Conservation (phyloP, 2,329 filamentous ascomycete genomes). For the Fusarium ambrosium region DNA sequence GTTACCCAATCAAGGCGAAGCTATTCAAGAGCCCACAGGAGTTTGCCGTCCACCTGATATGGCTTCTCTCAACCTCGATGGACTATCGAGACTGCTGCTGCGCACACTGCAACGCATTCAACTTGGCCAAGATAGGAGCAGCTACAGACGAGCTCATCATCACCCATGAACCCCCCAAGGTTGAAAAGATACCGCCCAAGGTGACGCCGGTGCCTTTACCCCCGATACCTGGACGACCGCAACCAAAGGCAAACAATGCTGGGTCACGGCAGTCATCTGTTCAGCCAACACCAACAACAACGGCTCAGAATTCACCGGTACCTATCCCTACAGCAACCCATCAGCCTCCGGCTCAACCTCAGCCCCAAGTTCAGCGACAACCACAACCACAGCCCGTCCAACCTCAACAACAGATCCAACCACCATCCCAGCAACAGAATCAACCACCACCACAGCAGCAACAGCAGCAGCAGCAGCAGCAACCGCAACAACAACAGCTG, state of each 20-base stretch:
- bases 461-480: conserved; percentile 12
- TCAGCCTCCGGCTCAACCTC: conserved; percentile 19
- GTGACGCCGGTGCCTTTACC: conserved; percentile 56
- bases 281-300: conserved; percentile 32
- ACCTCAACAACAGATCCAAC: conserved; percentile 22
- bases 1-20: conserved; percentile 63
- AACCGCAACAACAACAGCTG: conserved; percentile 5
- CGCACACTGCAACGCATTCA: conserved; percentile 60
- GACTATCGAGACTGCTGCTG: conserved; percentile 66
- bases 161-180: conserved; percentile 39
- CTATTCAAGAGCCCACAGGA: conserved; percentile 67
- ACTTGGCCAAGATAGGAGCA: conserved; percentile 39
- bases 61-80: conserved; percentile 63
- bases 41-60: conserved; percentile 65
- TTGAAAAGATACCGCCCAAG: conserved; percentile 47
- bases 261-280: conserved; percentile 49
- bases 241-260: conserved; percentile 50
- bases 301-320: conserved; percentile 38
- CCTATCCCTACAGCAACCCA: conserved; percentile 2
- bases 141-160: conserved; percentile 48
- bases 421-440: conserved; percentile 7
- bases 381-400: conserved; percentile 23
- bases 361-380: conserved; percentile 17
- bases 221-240: conserved; percentile 50
- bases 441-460: conserved; percentile 22